Evolutionary conservation across 306 rosid genomes (phyloP).

Genomic region (Vigna angularis): DNA sequence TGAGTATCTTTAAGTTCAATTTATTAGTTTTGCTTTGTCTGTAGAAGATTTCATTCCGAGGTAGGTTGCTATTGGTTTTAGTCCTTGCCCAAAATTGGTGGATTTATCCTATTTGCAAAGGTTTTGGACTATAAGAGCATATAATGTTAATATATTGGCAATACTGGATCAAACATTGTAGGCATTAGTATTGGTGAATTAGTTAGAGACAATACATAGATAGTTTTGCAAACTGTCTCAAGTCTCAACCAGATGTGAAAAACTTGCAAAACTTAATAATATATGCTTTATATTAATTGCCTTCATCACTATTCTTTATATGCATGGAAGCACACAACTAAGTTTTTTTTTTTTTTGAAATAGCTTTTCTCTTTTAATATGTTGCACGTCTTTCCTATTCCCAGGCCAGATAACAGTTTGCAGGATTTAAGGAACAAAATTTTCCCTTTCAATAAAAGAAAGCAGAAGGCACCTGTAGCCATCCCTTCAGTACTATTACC

Average conservation of each 20-base stretch:
- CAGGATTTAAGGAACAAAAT: slow-evolving; percentile 75
- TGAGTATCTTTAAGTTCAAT: neutral
- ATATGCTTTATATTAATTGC: neutral
- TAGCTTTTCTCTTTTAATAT: slow-evolving; percentile 28
- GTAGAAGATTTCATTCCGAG: neutral
- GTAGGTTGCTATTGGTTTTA: slow-evolving; percentile 8
- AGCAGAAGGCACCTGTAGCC: slow-evolving; percentile 57
- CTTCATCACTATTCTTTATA: neutral
- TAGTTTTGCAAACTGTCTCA: neutral
- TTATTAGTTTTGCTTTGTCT: neutral
- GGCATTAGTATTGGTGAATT: slow-evolving; percentile 12
- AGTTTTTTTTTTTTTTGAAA: neutral
- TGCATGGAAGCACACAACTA: neutral
- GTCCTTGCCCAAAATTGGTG: neutral
- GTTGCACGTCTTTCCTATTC: slow-evolving; percentile 39
- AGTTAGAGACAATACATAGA: neutral
- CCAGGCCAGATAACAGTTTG: slow-evolving; percentile 74
- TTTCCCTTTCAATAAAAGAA: slow-evolving; percentile 65
- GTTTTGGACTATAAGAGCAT: neutral
- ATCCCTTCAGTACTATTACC: slow-evolving; percentile 62
- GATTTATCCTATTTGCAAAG: neutral
- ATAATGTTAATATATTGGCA: neutral
- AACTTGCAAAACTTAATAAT: neutral
- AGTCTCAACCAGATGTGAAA: neutral
- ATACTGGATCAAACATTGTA: neutral